Percentiles rank a stretch among this genome's conserved stretches.
These are phyloP conservation scores for Scheffersomyces ergatensis DNA, from an alignment of 805 yeast genomes.

Conservation along the genomic window DNA sequence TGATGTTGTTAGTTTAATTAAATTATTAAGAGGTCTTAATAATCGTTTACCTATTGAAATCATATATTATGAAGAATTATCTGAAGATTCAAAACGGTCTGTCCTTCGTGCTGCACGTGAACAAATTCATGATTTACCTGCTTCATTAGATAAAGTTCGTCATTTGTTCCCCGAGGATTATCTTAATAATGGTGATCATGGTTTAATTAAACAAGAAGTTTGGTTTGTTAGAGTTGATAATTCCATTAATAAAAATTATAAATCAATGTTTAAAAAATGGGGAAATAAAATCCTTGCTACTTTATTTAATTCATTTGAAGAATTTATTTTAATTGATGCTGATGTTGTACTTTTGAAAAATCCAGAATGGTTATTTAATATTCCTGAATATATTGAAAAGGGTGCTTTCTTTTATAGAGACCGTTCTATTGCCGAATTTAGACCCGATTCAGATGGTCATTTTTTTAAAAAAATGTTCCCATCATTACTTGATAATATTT, in stretches of 20 bases:
- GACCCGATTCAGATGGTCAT: constrained; percentile 30
- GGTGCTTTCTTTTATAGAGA: constrained; percentile 20
- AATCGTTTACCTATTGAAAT: constrained; percentile 32
- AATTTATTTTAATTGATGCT: constrained; percentile 34
- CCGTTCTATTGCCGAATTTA: constrained; percentile 16
- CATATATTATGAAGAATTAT: constrained; percentile 18
- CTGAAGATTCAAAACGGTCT: constrained; percentile 15
- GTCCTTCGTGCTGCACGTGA: constrained; percentile 18
- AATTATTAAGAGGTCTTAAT: constrained; percentile 23
- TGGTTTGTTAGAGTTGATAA: constrained; percentile 22
- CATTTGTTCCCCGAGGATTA: constrained; percentile 16
- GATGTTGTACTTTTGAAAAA: constrained; percentile 33
- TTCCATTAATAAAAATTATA: constrained; percentile 13
- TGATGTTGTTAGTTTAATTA: constrained; percentile 17
- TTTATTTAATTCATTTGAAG: constrained; percentile 31
- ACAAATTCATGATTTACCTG: constrained; percentile 12
- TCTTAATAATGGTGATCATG: constrained; percentile 10
- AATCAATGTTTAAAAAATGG: constrained; percentile 22
- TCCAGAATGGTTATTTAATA: constrained; percentile 13
- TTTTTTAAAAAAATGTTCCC: constrained; percentile 49
- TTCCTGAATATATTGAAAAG: constrained; percentile 10
- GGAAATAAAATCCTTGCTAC: constrained; percentile 33
- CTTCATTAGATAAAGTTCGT: constrained; percentile 16
- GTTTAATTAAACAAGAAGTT: constrained; percentile 24
- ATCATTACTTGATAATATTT: constrained; percentile 14